A percentile compares a stretch with the other conserved stretches of the same genome.
Evolutionary conservation across 2,329 filamentous ascomycete species (phyloP).

Genomic region (Pseudogymnoascus sp.): DNA sequence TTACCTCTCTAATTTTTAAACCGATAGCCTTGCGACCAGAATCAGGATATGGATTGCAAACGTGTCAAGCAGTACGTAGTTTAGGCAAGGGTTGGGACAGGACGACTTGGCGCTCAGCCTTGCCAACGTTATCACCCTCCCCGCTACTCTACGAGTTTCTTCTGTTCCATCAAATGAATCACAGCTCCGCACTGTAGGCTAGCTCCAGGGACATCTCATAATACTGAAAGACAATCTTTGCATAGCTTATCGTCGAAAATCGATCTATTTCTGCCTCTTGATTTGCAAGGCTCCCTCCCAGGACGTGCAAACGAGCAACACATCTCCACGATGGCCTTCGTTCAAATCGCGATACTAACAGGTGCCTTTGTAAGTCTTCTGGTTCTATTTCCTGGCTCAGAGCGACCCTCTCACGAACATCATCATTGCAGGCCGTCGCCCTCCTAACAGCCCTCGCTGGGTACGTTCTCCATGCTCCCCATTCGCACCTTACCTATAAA

Average conservation of each 20-base stretch:
- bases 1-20: too few relatives aligned
- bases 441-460: slow-evolving; percentile 23
- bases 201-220: too few relatives aligned
- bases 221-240: not conserved
- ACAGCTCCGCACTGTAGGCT: not conserved
- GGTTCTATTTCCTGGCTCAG: not conserved
- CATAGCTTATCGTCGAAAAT: not conserved
- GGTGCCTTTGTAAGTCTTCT: not conserved
- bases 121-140: not conserved
- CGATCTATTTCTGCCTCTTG: not conserved
- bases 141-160: not conserved
- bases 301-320: not conserved
- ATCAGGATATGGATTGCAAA: too few relatives aligned
- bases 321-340: not conserved
- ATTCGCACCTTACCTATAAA: not conserved
- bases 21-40: too few relatives aligned
- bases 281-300: not conserved
- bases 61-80: too few relatives aligned
- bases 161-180: not conserved
- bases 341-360: not conserved
- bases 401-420: not conserved
- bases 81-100: too few relatives aligned
- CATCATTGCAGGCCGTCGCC: slow-evolving; percentile 19
- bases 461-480: slow-evolving; percentile 14
- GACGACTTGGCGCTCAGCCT: not conserved